A percentile compares a stretch with the other conserved stretches of the same genome.
Conservation (phyloP, 148 eudicot genomes). For the Camellia lanceoleosa region DNA sequence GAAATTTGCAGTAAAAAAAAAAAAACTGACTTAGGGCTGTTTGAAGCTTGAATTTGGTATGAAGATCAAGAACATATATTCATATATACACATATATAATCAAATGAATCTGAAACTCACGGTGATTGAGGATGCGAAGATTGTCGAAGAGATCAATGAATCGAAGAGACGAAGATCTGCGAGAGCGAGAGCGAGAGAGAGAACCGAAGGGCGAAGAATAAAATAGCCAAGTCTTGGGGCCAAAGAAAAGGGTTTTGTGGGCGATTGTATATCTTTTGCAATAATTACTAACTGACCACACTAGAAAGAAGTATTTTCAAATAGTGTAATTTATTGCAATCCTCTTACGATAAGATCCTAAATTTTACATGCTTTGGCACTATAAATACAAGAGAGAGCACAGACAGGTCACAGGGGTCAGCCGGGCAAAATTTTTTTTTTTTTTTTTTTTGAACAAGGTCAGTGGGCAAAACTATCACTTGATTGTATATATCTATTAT, state of each 20-base stretch:
- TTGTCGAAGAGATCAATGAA: neutral
- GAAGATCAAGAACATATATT: neutral
- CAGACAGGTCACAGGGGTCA: no score
- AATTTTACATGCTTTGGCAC: no score
- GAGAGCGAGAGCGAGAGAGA: neutral
- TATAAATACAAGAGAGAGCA: no score
- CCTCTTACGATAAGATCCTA: neutral
- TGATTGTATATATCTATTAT: no score
- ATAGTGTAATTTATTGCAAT: neutral
- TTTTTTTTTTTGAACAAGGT: no score
- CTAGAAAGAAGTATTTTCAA: neutral
- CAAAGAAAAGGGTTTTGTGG: neutral
- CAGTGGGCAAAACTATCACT: no score
- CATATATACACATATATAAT: neutral
- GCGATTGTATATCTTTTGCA: neutral
- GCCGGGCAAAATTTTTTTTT: no score
- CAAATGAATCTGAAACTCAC: neutral
- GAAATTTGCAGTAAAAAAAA: neutral
- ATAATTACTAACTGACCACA: neutral
- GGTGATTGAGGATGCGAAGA: neutral
- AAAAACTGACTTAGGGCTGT: neutral
- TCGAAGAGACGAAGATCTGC: neutral
- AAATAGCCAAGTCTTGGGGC: slow-evolving; percentile 11
- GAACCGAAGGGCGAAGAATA: neutral
- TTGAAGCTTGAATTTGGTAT: neutral